Percentiles rank a stretch among this genome's conserved stretches.
These are phyloP conservation scores for Begonia fuchsioides DNA, from an alignment of 306 rosid species.

Conservation along the genomic window DNA sequence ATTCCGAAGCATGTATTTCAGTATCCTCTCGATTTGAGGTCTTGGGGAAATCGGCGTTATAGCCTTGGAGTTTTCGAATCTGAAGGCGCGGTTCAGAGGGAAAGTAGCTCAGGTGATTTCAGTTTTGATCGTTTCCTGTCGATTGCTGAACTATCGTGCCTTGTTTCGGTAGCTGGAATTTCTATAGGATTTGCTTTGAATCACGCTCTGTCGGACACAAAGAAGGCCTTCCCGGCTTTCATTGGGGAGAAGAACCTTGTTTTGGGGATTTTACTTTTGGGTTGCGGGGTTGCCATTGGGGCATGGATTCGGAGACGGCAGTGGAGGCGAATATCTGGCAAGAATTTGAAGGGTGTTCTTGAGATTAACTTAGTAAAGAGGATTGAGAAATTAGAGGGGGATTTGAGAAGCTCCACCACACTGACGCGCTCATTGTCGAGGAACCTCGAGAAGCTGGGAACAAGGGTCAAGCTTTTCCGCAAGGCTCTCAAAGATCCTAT, in stretches of 20 bases:
- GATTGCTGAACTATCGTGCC: constrained; percentile 37
- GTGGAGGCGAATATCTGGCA: constrained; percentile 36
- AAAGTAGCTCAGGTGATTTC: constrained; percentile 6
- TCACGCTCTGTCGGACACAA: constrained; percentile 19
- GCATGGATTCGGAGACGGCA: constrained; percentile 61
- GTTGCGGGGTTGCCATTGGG: constrained; percentile 38
- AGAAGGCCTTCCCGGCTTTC: constrained; percentile 20
- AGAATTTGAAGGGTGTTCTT: constrained; percentile 24
- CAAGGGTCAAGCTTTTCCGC: constrained; percentile 57
- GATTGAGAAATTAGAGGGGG: constrained; percentile 75
- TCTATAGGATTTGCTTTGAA: constrained; percentile 22
- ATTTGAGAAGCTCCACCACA: constrained; percentile 38
- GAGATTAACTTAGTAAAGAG: constrained; percentile 57
- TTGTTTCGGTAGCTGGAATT: constrained; percentile 34
- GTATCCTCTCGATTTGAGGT: not conserved
- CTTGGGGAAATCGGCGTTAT: constrained; percentile 6
- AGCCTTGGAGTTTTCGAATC: constrained; percentile 21
- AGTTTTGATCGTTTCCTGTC: constrained; percentile 43
- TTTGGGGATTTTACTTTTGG: constrained; percentile 28
- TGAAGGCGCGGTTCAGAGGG: constrained; percentile 4
- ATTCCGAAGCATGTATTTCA: not conserved
- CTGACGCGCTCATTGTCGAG: constrained; percentile 55
- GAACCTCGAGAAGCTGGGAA: constrained; percentile 80
- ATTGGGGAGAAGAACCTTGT: constrained; percentile 20
- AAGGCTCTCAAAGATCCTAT: constrained; percentile 58